Percentiles rank a stretch among this genome's conserved stretches.
phyloP scores from a whole-genome alignment of 345 rosid genomes.

The Crucihimalaya himalaica region DNA sequence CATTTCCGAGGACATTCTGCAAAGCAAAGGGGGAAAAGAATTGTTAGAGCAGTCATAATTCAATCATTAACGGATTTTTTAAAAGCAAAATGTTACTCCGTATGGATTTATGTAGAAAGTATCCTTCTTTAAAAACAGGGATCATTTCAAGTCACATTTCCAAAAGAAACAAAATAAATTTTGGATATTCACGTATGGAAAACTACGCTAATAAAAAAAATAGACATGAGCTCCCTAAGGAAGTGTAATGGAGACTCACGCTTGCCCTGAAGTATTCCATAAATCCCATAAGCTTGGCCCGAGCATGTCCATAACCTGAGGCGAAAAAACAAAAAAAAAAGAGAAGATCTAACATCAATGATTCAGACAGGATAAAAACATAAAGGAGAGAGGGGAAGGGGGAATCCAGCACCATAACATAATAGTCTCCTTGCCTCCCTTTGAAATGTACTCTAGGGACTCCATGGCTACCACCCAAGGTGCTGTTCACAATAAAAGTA shows the following conservation, averaged over 20 bases:
- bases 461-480: constrained; percentile 97
- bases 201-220: background rate
- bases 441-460: constrained; percentile 87
- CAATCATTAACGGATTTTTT: background rate
- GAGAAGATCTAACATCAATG: constrained; percentile 21
- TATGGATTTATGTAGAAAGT: background rate
- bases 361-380: constrained; percentile 14
- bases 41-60: constrained; percentile 16
- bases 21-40: constrained; percentile 6
- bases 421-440: constrained; percentile 98
- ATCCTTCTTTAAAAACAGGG: background rate
- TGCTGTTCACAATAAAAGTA: constrained; percentile 49
- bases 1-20: constrained; percentile 96
- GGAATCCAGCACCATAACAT: constrained; percentile 68
- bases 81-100: background rate
- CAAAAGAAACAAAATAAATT: background rate
- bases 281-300: constrained; percentile 99
- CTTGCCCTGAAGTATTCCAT: constrained; percentile 91
- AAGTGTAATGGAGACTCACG: constrained; percentile 59
- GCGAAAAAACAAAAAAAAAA: background rate
- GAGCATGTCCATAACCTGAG: constrained; percentile 96
- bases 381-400: constrained; percentile 19
- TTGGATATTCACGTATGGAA: background rate
- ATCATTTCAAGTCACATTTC: background rate
- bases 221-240: constrained; percentile 5